A percentile compares a stretch with the other conserved stretches of the same genome.
Evolutionary conservation across 2,329 filamentous ascomycete species (phyloP).

Genomic region (Fusarium globosum): DNA sequence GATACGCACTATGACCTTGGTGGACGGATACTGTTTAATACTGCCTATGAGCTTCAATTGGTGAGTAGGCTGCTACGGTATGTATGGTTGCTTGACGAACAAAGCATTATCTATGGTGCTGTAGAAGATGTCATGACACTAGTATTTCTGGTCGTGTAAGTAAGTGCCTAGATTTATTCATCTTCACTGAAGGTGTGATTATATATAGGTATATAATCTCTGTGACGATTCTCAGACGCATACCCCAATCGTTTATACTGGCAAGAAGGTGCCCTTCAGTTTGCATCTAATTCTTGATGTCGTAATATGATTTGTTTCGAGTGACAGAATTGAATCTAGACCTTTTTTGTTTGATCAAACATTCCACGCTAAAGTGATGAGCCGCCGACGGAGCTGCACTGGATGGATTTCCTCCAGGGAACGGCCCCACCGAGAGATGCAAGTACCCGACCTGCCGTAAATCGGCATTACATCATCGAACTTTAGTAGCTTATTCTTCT

Average conservation of each 20-base stretch:
- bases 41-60: not conserved
- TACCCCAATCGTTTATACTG: not conserved
- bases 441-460: conserved; percentile 14
- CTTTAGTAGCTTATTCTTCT: not conserved
- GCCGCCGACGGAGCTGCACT: conserved; percentile 27
- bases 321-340: conserved; percentile 8
- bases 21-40: not conserved
- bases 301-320: conserved; percentile 12
- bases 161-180: not conserved
- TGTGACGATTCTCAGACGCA: not conserved
- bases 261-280: not conserved
- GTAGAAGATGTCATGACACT: not conserved
- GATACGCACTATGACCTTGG: conserved; percentile 1
- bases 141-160: not conserved
- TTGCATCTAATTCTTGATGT: not conserved
- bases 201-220: too few relatives aligned
- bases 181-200: not conserved
- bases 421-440: conserved; percentile 13
- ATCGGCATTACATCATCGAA: conserved; percentile 45
- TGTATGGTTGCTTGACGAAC: not conserved
- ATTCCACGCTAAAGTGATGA: conserved; percentile 20
- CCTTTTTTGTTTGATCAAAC: conserved; percentile 6
- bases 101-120: not conserved
- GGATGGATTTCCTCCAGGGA: conserved; percentile 18
- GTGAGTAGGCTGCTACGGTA: not conserved